phyloP scores from a whole-genome alignment of 257 asterid species.

The Ilex asprella region DNA sequence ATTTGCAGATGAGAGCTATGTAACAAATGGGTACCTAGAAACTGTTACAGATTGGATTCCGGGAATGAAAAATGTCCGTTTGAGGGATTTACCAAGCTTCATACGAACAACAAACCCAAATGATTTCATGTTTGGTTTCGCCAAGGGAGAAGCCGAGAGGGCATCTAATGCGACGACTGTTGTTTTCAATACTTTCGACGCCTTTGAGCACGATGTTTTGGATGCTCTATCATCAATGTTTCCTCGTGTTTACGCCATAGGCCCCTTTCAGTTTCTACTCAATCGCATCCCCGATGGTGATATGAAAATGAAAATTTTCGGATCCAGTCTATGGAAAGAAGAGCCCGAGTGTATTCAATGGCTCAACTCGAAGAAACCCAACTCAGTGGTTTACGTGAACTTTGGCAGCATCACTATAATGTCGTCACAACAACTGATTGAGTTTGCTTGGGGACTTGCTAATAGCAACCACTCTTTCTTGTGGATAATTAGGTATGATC shows the following conservation, averaged over 20 bases:
- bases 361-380: slow-evolving; percentile 17
- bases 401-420: slow-evolving; percentile 18
- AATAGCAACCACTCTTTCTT: slow-evolving; percentile 20
- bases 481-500: slow-evolving; percentile 29
- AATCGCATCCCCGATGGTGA: slow-evolving; percentile 7
- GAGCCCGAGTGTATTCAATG: slow-evolving; percentile 26
- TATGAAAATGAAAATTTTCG: slow-evolving; percentile 1
- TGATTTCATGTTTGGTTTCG: slow-evolving; percentile 3
- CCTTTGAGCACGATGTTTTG: slow-evolving; percentile 16
- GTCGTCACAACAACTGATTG: slow-evolving; percentile 13
- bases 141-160: slow-evolving; percentile 18
- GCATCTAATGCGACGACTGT: slow-evolving; percentile 16
- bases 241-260: slow-evolving; percentile 21
- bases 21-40: slow-evolving; percentile 24
- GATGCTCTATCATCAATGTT: slow-evolving; percentile 7
- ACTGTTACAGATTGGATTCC: slow-evolving; percentile 26
- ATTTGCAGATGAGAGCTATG: slow-evolving; percentile 15
- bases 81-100: slow-evolving; percentile 26
- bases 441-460: slow-evolving; percentile 34
- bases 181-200: slow-evolving; percentile 18
- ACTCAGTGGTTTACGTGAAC: slow-evolving; percentile 32
- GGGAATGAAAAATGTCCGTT: slow-evolving; percentile 18
- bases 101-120: slow-evolving; percentile 22
- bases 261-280: slow-evolving; percentile 23
- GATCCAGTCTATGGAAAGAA: slow-evolving; percentile 35